Evolutionary conservation across 2,329 filamentous ascomycete genomes (phyloP).

Genomic region (Beauveria sp.): DNA sequence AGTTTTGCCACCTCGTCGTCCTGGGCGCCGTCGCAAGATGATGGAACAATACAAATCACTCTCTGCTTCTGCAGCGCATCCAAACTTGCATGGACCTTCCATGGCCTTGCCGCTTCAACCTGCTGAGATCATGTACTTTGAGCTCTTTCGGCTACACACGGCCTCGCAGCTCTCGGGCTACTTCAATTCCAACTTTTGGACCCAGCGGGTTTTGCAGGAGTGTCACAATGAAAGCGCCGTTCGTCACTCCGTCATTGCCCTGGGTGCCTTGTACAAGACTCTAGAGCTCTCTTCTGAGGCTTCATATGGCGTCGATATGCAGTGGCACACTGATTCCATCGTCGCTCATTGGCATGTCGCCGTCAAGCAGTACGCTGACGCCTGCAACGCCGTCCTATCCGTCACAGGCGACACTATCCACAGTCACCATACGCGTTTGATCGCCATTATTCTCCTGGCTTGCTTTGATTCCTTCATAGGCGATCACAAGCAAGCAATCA

Average conservation of each 20-base stretch:
- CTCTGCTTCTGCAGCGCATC: neutral
- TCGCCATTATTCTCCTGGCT: slow-evolving; percentile 57
- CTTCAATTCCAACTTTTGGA: slow-evolving; percentile 61
- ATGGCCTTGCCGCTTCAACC: slow-evolving; percentile 40
- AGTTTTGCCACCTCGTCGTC: slow-evolving; percentile 25
- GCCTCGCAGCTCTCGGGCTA: slow-evolving; percentile 58
- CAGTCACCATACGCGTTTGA: slow-evolving; percentile 48
- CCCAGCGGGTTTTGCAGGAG: slow-evolving; percentile 52
- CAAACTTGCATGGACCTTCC: slow-evolving; percentile 21
- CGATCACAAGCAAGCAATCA: slow-evolving; percentile 53
- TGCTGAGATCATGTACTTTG: slow-evolving; percentile 52
- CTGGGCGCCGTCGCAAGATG: neutral
- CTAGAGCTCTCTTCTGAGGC: slow-evolving; percentile 47
- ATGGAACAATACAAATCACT: neutral
- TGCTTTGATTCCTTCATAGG: slow-evolving; percentile 63
- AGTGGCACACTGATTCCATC: slow-evolving; percentile 27
- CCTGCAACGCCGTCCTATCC: slow-evolving; percentile 42
- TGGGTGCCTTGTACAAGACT: slow-evolving; percentile 61
- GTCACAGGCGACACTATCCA: slow-evolving; percentile 34
- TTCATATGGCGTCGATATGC: slow-evolving; percentile 10
- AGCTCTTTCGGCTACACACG: slow-evolving; percentile 53
- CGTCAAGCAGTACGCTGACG: slow-evolving; percentile 50
- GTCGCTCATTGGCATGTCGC: slow-evolving; percentile 52
- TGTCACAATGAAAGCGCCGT: slow-evolving; percentile 55
- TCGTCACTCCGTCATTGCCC: slow-evolving; percentile 56